These are phyloP conservation scores for Pseudotsuga menziesii DNA, from an alignment of 75 land plant species.

Conservation along the genomic window DNA sequence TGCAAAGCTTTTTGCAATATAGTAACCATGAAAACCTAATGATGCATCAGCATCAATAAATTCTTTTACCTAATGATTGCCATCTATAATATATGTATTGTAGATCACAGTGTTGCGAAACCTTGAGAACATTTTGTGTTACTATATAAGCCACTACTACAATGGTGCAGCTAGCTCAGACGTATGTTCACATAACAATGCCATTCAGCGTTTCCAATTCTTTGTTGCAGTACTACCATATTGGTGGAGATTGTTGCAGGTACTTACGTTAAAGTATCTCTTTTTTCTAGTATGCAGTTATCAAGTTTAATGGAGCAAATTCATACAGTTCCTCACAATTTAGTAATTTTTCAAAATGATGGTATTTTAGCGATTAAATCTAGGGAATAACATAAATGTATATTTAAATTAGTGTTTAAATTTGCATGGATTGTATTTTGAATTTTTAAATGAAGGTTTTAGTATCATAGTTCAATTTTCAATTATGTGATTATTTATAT, in stretches of 20 bases:
- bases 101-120: slow-evolving; percentile 20
- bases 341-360: neutral
- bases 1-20: too few relatives aligned
- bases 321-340: neutral
- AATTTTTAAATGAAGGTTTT: too few relatives aligned
- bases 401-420: too few relatives aligned
- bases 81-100: neutral
- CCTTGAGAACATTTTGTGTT: slow-evolving; percentile 20
- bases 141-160: slow-evolving; percentile 16
- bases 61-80: neutral
- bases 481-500: too few relatives aligned
- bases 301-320: too few relatives aligned
- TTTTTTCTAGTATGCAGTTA: neutral
- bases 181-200: slow-evolving; percentile 12
- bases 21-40: too few relatives aligned
- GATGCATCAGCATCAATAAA: neutral
- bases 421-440: too few relatives aligned
- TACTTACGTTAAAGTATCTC: neutral
- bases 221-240: slow-evolving; percentile 23
- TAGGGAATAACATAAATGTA: too few relatives aligned
- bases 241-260: slow-evolving; percentile 44
- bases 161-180: neutral
- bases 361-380: too few relatives aligned
- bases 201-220: slow-evolving; percentile 10
- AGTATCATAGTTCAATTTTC: too few relatives aligned